Conservation (phyloP, 345 rosid genomes). For the Garcia nutans region DNA sequence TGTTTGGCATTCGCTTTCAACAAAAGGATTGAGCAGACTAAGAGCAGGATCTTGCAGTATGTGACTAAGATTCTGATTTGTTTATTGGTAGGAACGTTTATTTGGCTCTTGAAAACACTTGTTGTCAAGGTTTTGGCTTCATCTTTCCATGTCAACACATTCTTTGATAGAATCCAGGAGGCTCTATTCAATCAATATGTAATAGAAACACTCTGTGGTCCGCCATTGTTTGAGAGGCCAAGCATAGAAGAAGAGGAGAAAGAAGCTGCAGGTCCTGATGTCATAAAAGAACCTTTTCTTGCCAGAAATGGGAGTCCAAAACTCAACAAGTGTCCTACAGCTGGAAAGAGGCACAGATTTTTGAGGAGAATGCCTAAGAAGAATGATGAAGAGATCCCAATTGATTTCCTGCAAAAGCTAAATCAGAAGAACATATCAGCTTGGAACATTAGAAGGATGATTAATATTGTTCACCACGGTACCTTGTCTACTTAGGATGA, state of each 20-base stretch:
- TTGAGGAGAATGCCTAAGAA: constrained; percentile 14
- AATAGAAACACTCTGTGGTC: constrained; percentile 39
- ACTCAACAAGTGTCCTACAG: constrained; percentile 4
- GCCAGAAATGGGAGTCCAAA: constrained; percentile 6
- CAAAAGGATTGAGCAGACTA: constrained; percentile 27
- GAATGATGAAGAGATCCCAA: constrained; percentile 25
- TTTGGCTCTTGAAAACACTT: constrained; percentile 51
- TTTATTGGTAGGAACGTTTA: constrained; percentile 37
- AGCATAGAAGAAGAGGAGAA: constrained; percentile 14
- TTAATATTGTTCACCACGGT: constrained; percentile 33
- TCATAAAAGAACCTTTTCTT: constrained; percentile 25
- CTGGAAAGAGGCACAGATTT: constrained; percentile 19
- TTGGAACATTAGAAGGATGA: constrained; percentile 48
- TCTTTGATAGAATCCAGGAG: constrained; percentile 55
- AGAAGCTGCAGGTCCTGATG: constrained; percentile 10
- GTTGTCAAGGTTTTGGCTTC: constrained; percentile 50
- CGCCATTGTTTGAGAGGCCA: constrained; percentile 23
- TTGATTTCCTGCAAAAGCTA: constrained; percentile 41
- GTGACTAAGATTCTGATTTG: constrained; percentile 44
- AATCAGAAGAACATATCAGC: constrained; percentile 41
- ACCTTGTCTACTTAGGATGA: constrained; percentile 49
- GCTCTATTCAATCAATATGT: constrained; percentile 49
- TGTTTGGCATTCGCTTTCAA: constrained; percentile 36
- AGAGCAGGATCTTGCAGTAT: constrained; percentile 36
- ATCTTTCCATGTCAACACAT: constrained; percentile 44